Evolutionary conservation across 139 green algal genomes (phyloP), one percentile per base, ranked within the genome.

Genomic region (Yamagishiella unicocca): DNA sequence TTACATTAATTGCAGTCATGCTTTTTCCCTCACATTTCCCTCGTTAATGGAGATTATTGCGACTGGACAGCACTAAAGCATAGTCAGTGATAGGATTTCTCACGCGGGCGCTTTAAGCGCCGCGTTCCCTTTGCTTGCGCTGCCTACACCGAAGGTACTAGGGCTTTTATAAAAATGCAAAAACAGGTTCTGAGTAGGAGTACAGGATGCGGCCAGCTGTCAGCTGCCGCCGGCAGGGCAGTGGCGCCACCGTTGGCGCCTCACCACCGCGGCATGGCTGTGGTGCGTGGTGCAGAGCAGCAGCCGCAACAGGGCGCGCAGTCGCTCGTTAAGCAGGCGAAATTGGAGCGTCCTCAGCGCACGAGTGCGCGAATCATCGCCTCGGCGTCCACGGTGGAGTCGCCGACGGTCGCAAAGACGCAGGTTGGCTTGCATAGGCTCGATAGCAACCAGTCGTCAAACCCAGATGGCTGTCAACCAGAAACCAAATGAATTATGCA

Each of bases 141-240:
- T n/a, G n/a, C n/a, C n/a, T n/a, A n/a, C n/a, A n/a, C n/a, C n/a
- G n/a, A n/a, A n/a, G n/a, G n/a, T n/a, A n/a, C n/a, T n/a, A n/a
- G n/a, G n/a, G n/a, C n/a, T n/a, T n/a, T n/a, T n/a, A n/a, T n/a
- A 53, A 78, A 54, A 78, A 78, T 78, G 70, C 70, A 78, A 40
- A 78, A 78, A 37, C 70, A 78, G 1, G 14, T 78, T 35, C 40
- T 55, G 37, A 38, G 24, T 12, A 58, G 14, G 9, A 19, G 12
- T 46, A 5, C 70, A 10, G 40, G 38, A 58, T 78, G 38, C 40
- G 21, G 5, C 17, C 25, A 31, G 38, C 24, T 35, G 19, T 38
- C 38, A 55, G 25, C 14, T 35, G 38, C 38, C 0, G 70, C 70
- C 54, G 70, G 70, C 10, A 78, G 35, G 38, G 19, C 35, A 37